phyloP scores from a whole-genome alignment of 768 basidiomycete species.

The Coprinopsis marcescibilis region DNA sequence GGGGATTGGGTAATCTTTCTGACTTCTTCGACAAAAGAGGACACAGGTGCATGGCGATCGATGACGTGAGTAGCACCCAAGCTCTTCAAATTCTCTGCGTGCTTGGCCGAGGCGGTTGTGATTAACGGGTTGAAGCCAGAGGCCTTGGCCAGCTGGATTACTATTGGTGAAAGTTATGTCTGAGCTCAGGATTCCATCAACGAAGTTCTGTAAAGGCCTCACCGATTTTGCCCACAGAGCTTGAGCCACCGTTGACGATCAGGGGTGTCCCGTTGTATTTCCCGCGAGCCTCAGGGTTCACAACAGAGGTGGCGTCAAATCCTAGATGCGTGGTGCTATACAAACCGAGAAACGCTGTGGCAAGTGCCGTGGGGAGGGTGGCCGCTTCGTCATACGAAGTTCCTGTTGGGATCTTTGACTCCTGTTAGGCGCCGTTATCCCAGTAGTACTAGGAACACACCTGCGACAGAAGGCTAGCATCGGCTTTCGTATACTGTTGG shows the following conservation, averaged over 20 bases:
- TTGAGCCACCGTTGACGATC: conserved; percentile 25
- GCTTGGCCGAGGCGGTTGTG: conserved; percentile 26
- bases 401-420: conserved; percentile 37
- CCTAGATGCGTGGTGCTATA: conserved; percentile 35
- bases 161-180: neutral
- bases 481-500: conserved; percentile 40
- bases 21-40: conserved; percentile 16
- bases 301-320: conserved; percentile 33
- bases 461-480: conserved; percentile 36
- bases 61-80: conserved; percentile 38
- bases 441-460: conserved; percentile 18
- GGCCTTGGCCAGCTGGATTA: conserved; percentile 29
- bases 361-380: conserved; percentile 43
- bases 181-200: too few relatives aligned
- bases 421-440: neutral
- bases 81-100: conserved; percentile 24
- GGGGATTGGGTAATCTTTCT: conserved; percentile 20
- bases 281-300: conserved; percentile 29
- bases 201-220: neutral
- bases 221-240: conserved; percentile 25
- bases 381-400: conserved; percentile 44
- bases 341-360: conserved; percentile 45
- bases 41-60: conserved; percentile 19
- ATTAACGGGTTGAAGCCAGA: conserved; percentile 40
- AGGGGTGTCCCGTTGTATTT: conserved; percentile 40